These are phyloP conservation scores for Rhazya stricta DNA, from an alignment of 257 asterid species.

Conservation along the genomic window DNA sequence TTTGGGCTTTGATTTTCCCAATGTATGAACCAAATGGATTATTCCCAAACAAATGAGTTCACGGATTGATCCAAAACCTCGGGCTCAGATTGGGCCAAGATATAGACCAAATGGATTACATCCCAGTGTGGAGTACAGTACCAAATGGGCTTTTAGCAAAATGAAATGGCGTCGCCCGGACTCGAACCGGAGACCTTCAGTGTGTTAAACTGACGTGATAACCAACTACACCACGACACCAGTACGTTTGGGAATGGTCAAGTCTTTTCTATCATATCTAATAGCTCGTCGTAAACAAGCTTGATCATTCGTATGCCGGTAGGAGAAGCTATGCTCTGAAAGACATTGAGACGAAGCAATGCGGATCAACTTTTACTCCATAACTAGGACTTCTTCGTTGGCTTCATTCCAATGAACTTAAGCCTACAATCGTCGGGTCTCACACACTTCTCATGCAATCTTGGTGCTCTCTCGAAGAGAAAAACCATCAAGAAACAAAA, in stretches of 20 bases:
- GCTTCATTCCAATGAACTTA: not conserved
- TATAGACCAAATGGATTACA: too few relatives aligned
- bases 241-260: too few relatives aligned
- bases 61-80: too few relatives aligned
- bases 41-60: too few relatives aligned
- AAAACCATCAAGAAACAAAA: constrained; percentile 29
- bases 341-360: not conserved
- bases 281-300: too few relatives aligned
- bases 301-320: too few relatives aligned
- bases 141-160: too few relatives aligned
- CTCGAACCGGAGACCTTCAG: constrained; percentile 88
- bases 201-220: constrained; percentile 99
- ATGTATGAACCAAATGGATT: too few relatives aligned
- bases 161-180: constrained; percentile 41
- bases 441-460: constrained; percentile 3
- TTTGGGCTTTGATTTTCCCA: too few relatives aligned
- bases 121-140: too few relatives aligned
- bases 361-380: not conserved
- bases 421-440: not conserved
- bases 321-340: not conserved
- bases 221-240: constrained; percentile 99
- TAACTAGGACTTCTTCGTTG: not conserved
- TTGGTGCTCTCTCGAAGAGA: constrained; percentile 1
- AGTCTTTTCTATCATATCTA: too few relatives aligned
- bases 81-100: too few relatives aligned